Evolutionary conservation across 164 flowering plant species (phyloP).

Genomic region (Berberis thunbergii): DNA sequence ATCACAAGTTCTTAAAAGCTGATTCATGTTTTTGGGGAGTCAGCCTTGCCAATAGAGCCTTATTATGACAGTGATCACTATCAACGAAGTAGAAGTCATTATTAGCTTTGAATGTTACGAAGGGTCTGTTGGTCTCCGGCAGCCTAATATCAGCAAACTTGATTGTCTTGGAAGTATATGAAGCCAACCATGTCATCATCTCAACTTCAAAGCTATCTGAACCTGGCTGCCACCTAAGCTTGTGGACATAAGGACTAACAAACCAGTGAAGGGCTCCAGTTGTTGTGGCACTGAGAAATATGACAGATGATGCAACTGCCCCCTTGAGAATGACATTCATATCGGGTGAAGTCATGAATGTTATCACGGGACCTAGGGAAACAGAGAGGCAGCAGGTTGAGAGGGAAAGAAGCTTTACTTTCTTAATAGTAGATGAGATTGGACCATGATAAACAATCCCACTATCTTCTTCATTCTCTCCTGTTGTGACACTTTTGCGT

Average conservation of each 20-base stretch:
- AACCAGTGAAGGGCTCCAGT: conserved; percentile 85
- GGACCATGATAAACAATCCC: conserved; percentile 70
- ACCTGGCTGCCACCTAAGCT: no score
- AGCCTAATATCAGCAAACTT: conserved; percentile 41
- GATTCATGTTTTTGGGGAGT: conserved; percentile 21
- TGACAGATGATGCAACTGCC: conserved; percentile 82
- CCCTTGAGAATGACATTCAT: conserved; percentile 85
- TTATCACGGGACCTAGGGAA: conserved; percentile 83
- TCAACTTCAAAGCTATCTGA: no score
- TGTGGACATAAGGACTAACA: no score
- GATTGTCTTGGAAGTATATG: conserved; percentile 50
- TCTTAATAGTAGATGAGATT: conserved; percentile 85
- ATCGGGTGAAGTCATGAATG: conserved; percentile 82
- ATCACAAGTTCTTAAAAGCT: conserved; percentile 72
- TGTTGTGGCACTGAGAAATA: conserved; percentile 84
- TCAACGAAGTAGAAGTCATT: conserved; percentile 69
- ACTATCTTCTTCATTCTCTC: conserved; percentile 36
- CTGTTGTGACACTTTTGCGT: conserved; percentile 23
- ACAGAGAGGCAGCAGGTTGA: conserved; percentile 96
- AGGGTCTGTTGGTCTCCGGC: no score
- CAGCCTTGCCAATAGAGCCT: conserved; percentile 81
- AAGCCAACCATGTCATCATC: conserved; percentile 83
- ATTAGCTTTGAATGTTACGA: conserved; percentile 76
- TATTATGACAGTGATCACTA: conserved; percentile 72
- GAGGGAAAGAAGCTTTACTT: conserved; percentile 89